A percentile compares a stretch with the other conserved stretches of the same genome.
phyloP scores from a whole-genome alignment of 1,139 yeast species.

The Pneumocystis sp. region DNA sequence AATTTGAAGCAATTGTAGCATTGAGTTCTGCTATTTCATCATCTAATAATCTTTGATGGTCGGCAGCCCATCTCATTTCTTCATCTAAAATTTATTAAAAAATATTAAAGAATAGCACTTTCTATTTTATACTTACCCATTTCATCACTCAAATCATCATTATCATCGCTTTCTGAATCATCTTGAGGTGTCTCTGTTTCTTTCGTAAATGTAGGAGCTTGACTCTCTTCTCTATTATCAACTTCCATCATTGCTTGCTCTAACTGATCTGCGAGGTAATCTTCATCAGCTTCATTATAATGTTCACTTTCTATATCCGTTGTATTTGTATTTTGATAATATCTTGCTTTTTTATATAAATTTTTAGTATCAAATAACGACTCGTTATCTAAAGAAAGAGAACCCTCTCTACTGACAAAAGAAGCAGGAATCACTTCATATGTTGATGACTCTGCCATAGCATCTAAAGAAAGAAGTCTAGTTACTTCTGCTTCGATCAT shows the following conservation, averaged over 20 bases:
- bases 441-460: constrained; percentile 66
- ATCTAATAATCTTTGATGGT: constrained; percentile 60
- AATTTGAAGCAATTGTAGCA: constrained; percentile 61
- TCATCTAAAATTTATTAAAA: constrained; percentile 21
- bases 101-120: neutral
- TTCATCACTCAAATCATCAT: constrained; percentile 33
- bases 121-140: constrained; percentile 23
- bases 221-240: constrained; percentile 26
- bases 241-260: constrained; percentile 20
- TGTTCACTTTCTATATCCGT: constrained; percentile 7
- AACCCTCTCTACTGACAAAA: constrained; percentile 20
- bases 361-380: constrained; percentile 11
- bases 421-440: constrained; percentile 54
- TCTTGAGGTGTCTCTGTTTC: constrained; percentile 34
- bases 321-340: constrained; percentile 3
- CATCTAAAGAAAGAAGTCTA: constrained; percentile 59
- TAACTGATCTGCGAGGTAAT: constrained; percentile 20
- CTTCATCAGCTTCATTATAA: constrained; percentile 18
- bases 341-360: neutral
- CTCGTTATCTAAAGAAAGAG: constrained; percentile 10
- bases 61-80: constrained; percentile 32
- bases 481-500: constrained; percentile 65
- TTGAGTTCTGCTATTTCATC: constrained; percentile 82
- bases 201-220: constrained; percentile 25
- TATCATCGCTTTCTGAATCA: constrained; percentile 38